Base-by-base conservation (phyloP, 768 basidiomycete genomes). In the Calocybe gangraenosa region DNA sequence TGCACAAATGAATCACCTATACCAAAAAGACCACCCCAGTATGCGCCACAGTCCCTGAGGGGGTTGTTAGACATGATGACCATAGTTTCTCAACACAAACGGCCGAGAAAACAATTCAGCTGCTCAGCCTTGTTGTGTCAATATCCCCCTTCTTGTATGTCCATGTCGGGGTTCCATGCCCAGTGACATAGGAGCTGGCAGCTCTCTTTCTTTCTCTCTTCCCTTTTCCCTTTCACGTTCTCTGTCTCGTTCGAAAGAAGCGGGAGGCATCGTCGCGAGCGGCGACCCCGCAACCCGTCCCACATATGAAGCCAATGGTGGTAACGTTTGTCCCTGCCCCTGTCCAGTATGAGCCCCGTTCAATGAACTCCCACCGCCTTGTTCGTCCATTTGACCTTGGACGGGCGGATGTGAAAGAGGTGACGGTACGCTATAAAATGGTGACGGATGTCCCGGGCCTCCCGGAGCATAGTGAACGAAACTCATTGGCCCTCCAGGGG, bases 381-480 rank as follows among this genome's bases (percentile, higher is more conserved):
- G 34, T 14, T 63, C 59, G 8, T 58, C 50, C 39, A 59, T 56
- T 17, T 53, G 50, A 18, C 58, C 60, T 22, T 66, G 61, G 18
- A 68, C 60, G 34, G 69, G 66, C 8, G 71, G 65, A 51, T 71
- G 67, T 44, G 72, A 71, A 25, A 75, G 63, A 14, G 76, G 74
- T n/a, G 81, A 81, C 15, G 81, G 69, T 19, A 73, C 65, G 19
- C 72, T 64, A 71, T 66, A 80, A 58, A 65, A 78, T 48, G 68
- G 58, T 46, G 58, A 68, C 47, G 61, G 51, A 52, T 59, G 68
- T 58, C 52, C 63, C 50, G 54, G 68, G 54, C 58, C 63, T 53
- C 58, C 67, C 44, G 67, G 66, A 19, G 67, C 59, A 51, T 85
- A 85, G 46, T 82, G 80, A 34, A 77, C 72, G 62, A 83, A 85